Evolutionary conservation across 2,329 filamentous ascomycete genomes (phyloP).

Genomic region (Neocatenulostroma microsporum): DNA sequence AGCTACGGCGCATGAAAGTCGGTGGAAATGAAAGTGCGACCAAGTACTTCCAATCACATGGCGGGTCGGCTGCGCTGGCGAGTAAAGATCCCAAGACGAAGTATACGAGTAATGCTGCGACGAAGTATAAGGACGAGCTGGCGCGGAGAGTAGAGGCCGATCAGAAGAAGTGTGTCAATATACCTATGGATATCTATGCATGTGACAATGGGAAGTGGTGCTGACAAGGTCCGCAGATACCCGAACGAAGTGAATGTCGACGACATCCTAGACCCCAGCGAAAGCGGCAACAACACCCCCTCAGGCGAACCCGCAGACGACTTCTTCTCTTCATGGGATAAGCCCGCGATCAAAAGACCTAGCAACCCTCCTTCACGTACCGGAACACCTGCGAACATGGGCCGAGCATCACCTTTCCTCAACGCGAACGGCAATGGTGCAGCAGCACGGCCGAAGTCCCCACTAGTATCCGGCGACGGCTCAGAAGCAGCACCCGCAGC

Average conservation of each 20-base stretch:
- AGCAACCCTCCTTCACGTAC: slow-evolving; percentile 89
- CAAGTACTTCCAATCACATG: slow-evolving; percentile 96
- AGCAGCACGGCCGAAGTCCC: slow-evolving; percentile 70
- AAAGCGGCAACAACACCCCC: slow-evolving; percentile 62
- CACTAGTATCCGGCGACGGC: slow-evolving; percentile 55
- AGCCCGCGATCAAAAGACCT: slow-evolving; percentile 91
- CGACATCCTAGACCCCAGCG: slow-evolving; percentile 56
- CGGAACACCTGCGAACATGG: slow-evolving; percentile 66
- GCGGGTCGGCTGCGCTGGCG: slow-evolving; percentile 83
- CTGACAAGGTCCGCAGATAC: slow-evolving; percentile 51
- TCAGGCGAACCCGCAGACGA: slow-evolving; percentile 77
- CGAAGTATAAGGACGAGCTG: slow-evolving; percentile 96
- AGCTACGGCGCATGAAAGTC: slow-evolving; percentile 94
- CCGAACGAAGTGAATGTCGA: slow-evolving; percentile 79
- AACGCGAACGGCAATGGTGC: slow-evolving; percentile 60
- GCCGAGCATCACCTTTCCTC: slow-evolving; percentile 83
- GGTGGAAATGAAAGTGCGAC: slow-evolving; percentile 96
- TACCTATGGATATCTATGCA: background rate
- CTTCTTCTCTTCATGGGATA: slow-evolving; percentile 99
- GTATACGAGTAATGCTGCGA: slow-evolving; percentile 86
- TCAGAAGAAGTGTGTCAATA: slow-evolving; percentile 70
- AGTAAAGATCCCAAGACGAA: slow-evolving; percentile 97
- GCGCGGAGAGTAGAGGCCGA: slow-evolving; percentile 78
- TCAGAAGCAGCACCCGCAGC: slow-evolving; percentile 51
- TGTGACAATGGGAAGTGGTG: too few relatives aligned